Base-by-base conservation (phyloP, 768 basidiomycete species). In the Cystofilobasidium bisporidii region DNA sequence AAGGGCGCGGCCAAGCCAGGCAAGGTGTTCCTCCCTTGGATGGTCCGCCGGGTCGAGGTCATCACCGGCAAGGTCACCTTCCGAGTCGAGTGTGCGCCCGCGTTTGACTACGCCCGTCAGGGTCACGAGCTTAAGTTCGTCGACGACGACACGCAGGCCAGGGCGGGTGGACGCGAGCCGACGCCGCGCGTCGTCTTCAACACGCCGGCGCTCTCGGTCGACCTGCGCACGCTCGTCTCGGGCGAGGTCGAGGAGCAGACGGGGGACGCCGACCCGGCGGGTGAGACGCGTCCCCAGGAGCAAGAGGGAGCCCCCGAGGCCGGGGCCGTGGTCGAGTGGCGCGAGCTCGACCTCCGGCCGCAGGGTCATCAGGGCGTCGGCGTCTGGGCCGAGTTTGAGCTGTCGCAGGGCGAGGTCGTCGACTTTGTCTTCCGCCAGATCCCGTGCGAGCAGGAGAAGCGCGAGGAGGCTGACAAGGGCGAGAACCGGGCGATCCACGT, bases 91-190 rank as follows among this genome's bases (percentile, higher is more conserved):
- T 90, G 12, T 72, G 91, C 91, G 0, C 94, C 94, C 0, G 94
- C 93, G 0, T 99, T 99, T 83, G 87, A 96, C 77, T 99, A 99
- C 73, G 93, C 91, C 0, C 82, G 87, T 17, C 82, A 85, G 58
- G 57, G 5, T 1, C 47, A 50, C 67, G 26, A 17, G 45, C 17
- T 32, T 18, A n/a, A 76, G 69, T 71, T 79, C 45, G 72, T 73
- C 33, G 33, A 79, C 85, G 76, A 78, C 69, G 72, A 74, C 45
- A 73, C 74, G 20, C 65, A 74, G 36, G 59, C 72, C 69, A 36
- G 70, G 72, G 17, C 70, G 69, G 1, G 30, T 64, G 30, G 65
- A 71, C 71, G 84, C 61, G 73, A 79, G 18, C 84, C 72, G 71
- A 81, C 72, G 17, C 43, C 43, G 43, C 14, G 43, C 79, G 82